Evolutionary conservation across 139 green algal genomes (phyloP).

Genomic region (Chlamydomonas sp.): DNA sequence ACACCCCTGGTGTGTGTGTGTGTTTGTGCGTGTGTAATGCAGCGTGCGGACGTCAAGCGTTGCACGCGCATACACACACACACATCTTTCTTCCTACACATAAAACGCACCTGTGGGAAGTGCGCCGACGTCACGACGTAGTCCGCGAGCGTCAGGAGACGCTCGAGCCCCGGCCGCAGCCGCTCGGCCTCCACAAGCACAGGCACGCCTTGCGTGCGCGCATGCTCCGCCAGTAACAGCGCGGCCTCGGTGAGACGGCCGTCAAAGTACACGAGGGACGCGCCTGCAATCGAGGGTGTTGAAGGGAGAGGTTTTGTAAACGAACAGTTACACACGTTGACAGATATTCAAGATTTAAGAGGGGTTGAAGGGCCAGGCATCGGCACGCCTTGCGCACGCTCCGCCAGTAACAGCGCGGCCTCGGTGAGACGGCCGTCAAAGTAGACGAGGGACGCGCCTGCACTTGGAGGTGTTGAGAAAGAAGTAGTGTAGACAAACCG

Average conservation of each 20-base stretch:
- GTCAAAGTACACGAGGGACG: slow-evolving; percentile 75
- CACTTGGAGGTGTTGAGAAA: too few species aligned
- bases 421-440: slow-evolving; percentile 85
- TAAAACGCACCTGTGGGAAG: slow-evolving; percentile 77
- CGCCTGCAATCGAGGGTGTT: too few species aligned
- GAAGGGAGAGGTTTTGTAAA: too few species aligned
- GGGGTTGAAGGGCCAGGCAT: too few species aligned
- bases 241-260: slow-evolving; percentile 79
- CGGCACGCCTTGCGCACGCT: slow-evolving; percentile 48
- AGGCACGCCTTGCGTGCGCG: slow-evolving; percentile 40
- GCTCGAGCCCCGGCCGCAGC: slow-evolving; percentile 62
- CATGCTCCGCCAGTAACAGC: slow-evolving; percentile 60
- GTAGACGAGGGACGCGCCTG: slow-evolving; percentile 51
- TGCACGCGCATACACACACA: too few species aligned
- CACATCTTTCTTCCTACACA: too few species aligned
- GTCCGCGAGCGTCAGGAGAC: slow-evolving; percentile 70
- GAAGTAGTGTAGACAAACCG: too few species aligned
- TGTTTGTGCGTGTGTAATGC: not conserved
- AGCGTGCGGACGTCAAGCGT: too few species aligned
- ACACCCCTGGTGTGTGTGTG: not conserved
- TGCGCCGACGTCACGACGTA: slow-evolving; percentile 76
- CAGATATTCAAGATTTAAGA: too few species aligned
- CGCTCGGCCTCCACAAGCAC: slow-evolving; percentile 89
- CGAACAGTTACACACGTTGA: too few species aligned
- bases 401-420: slow-evolving; percentile 69